These are phyloP conservation scores for Trichosporon asahii DNA, from an alignment of 1,284 basidiomycete species.

Conservation along the genomic window DNA sequence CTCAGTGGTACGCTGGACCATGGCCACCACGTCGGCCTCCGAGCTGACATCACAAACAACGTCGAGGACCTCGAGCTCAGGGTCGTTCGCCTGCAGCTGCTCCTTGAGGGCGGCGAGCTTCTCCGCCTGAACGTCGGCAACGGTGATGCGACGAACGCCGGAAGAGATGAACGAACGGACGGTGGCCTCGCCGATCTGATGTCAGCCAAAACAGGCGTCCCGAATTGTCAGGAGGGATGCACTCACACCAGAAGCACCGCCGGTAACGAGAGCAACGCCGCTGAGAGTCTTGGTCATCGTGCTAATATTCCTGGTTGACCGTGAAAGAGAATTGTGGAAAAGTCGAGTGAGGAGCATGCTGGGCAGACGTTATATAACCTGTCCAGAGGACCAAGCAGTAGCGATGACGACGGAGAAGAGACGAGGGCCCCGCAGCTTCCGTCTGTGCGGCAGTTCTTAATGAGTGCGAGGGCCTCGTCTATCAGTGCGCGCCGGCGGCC, in stretches of 20 bases:
- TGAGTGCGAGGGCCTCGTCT: neutral
- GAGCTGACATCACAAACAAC: constrained; percentile 22
- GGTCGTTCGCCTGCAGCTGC: neutral
- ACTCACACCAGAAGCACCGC: constrained; percentile 27
- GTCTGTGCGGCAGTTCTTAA: neutral
- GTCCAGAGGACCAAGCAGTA: neutral
- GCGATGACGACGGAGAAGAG: neutral
- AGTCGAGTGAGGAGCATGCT: neutral
- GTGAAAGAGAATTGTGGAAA: neutral
- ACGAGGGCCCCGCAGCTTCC: neutral
- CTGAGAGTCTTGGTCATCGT: constrained; percentile 11
- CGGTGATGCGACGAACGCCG: constrained; percentile 13
- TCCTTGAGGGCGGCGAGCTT: constrained; percentile 12
- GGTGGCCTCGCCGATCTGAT: constrained; percentile 18
- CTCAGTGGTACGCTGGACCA: constrained; percentile 11
- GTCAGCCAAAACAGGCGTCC: neutral
- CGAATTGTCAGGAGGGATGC: neutral
- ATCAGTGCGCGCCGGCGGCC: neutral
- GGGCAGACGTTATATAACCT: neutral
- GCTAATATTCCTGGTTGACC: neutral
- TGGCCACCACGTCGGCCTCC: constrained; percentile 17
- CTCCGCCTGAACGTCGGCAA: constrained; percentile 15
- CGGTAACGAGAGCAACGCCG: constrained; percentile 29
- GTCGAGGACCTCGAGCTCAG: constrained; percentile 8
- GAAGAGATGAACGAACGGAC: constrained; percentile 15